Base-by-base conservation (phyloP, 2,329 filamentous ascomycete genomes). In the Chaetomium strumarium region DNA sequence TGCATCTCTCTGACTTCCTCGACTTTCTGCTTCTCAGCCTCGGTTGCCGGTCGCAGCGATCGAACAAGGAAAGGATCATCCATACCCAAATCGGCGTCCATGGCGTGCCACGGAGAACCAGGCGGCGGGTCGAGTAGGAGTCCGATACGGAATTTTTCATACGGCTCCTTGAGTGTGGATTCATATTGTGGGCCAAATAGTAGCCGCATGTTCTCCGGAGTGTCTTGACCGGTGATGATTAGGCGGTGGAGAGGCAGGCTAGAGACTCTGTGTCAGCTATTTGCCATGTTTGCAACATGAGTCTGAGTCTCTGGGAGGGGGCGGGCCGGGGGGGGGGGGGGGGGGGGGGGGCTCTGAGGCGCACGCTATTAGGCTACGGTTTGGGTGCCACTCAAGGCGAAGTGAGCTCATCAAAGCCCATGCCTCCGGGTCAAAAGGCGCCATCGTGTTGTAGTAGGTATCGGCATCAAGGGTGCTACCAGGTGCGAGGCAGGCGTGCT, bases 191-290 rank as follows among this genome's bases (percentile, higher is more conserved):
- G 49, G 20, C 53, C 53, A 50, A 47, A 55, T 8, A 55, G 46
- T 7, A 51, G 42, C 20, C 24, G 46, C 41, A 55, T 33, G 2
- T 55, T 55, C 36, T 52, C 42, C 13, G 49, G 31, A 2, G 53
- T 55, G 33, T 55, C 53, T 34, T 50, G 37, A 16, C 53, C 53
- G 12, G 53, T 50, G 49, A 41, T 5, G 45, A 55, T 10, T n/a
- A 52, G 53, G 42, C 50, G 50, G 36, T 34, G 37, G 2, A 50
- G 46, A 45, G 53, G 36, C 37, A 52, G 14, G 20, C 53, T 52
- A 50, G 20, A 11, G 20, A 51, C n/a, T 24, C 11, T 39, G 42
- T 19, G 31, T 55, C 39, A 51, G 48, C 29, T 45, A 12, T 19
- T 24, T 14, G n/a, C n/a, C n/a, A n/a, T n/a, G n/a, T n/a, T n/a